These are phyloP conservation scores for Gryganskiella cystojenkinii DNA, from an alignment of 192 early-diverging fungal genomes.

Conservation along the genomic window DNA sequence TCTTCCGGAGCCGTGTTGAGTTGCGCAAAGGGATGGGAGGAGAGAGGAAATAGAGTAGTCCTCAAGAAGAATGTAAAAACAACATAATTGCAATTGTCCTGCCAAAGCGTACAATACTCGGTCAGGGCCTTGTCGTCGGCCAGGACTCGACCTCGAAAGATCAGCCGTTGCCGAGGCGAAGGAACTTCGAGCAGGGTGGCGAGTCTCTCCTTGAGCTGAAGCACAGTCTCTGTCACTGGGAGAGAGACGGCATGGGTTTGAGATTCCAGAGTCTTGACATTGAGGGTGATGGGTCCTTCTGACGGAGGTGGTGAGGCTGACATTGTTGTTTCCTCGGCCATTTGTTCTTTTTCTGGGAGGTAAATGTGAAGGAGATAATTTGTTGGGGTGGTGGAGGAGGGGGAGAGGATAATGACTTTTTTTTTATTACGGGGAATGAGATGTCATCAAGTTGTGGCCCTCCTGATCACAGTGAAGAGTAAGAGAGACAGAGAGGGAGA, in stretches of 20 bases:
- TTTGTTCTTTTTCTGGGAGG: not conserved
- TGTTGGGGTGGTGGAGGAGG: not conserved
- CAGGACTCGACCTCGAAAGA: constrained; percentile 60
- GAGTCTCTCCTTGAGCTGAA: constrained; percentile 57
- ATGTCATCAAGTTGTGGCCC: not conserved
- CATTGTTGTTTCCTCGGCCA: not conserved
- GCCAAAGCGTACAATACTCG: constrained; percentile 54
- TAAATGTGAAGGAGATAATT: not conserved
- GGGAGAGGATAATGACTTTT: not conserved
- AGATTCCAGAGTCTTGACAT: constrained; percentile 44
- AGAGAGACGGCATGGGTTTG: constrained; percentile 53
- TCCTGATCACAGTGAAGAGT: not conserved
- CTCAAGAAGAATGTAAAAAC: not conserved
- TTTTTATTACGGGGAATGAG: not conserved
- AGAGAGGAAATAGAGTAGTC: not conserved
- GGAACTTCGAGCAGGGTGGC: constrained; percentile 52
- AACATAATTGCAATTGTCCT: too few species aligned
- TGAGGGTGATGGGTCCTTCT: constrained; percentile 31
- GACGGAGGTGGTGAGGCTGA: constrained; percentile 2
- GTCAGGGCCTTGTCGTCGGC: constrained; percentile 55
- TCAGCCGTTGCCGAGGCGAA: constrained; percentile 58
- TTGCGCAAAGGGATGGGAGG: too few species aligned
- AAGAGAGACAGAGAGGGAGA: not conserved
- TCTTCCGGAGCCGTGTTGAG: too few species aligned
- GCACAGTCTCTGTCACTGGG: constrained; percentile 51